Evolutionary conservation across 805 yeast genomes (phyloP), one percentile per base, ranked within the genome.

Genomic region (Metschnikowia gruessii): DNA sequence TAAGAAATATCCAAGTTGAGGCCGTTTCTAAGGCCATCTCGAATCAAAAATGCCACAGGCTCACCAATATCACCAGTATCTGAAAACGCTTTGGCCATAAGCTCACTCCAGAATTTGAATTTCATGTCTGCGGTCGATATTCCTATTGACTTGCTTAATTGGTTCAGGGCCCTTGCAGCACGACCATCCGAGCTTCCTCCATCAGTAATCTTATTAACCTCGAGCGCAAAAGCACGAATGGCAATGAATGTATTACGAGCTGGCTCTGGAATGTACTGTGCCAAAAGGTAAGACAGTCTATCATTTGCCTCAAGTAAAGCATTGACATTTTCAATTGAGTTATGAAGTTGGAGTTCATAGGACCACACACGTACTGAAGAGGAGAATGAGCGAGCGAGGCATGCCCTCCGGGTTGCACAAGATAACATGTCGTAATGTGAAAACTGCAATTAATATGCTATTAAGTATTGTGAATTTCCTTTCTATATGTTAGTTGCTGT

Each of bases 81-180:
- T 31, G 61, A 48, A 51, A 75, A 74, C 7, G 81, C 69, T 48
- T 70, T 72, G 32, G 73, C 70, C 6, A 87, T 48, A 48, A 77
- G 70, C 42, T 84, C 85, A 50, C 80, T 74, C 95, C 95, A 88
- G 62, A 84, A 85, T 54, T 82, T 81, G 60, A 85, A 79, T 56
- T 85, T 81, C 59, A 86, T 46, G 62, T 75, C 76, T 29, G 63
- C 60, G 1, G 78, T 70, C 31, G 76, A 66, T 10, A 67, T 40
- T 30, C 76, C 72, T 60, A 72, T 30, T 37, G 72, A 48, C 35
- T 54, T 40, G 51, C 67, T 47, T 45, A 59, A 48, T 49, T 64
- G 59, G 39, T 53, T 38, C 46, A 68, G 60, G 1, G 76, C 74
- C 32, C 37, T 36, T 4, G 45, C 34, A 7, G 44, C 48, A 13